Evolutionary conservation across 2,329 filamentous ascomycete species (phyloP), one percentile per base, ranked within the genome.

Genomic region (Phyllosticta citriasiana): DNA sequence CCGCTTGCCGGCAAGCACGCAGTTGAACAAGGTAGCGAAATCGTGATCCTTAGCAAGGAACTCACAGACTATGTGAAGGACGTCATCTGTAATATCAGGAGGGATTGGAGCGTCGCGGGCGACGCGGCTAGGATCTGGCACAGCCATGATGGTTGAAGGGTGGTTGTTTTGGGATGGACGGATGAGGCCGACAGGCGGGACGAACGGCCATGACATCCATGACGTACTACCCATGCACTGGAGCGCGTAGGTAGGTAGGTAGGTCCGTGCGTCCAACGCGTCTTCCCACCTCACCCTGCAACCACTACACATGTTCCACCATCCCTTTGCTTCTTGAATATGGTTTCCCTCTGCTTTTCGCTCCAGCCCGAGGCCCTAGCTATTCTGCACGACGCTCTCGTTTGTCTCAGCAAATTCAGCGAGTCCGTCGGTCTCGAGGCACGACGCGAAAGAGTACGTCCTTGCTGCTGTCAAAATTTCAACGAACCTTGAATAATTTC

Each of bases 361-460:
- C 77, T 93, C 59, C 88, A 81, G 67, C 88, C 89, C 61, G 88
- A 91, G 66, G 86, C 86, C 33, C 84, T 90, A 53, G 79, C 80
- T 6, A 84, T 83, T 56, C 78, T 93, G 53, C 87, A 90, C 67
- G 89, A 92, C 72, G 82, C 85, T 25, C 81, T 93, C 61, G 79
- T 84, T 24, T 93, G 89, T 71, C 80, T 93, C 26, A 83, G 84
- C 69, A 91, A 90, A 73, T 92, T 93, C 76, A 88, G 86, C 71
- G 89, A 93, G 67, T 84, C 87, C 54, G 88, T 93, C 22, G 88
- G 84, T 26, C 79, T 93, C 51, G 89, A 92, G 72, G 87, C 87
- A 35, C 81, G 82, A 66, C 83, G 80, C 64, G 86, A 90, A 67
- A 84, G 82, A 71, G 88, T 88, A 73, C 59, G 72, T 69, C 47